These are phyloP conservation scores for Ophiocordyceps camponoti-leonardi DNA, from an alignment of 2,329 filamentous ascomycete species.

Conservation along the genomic window DNA sequence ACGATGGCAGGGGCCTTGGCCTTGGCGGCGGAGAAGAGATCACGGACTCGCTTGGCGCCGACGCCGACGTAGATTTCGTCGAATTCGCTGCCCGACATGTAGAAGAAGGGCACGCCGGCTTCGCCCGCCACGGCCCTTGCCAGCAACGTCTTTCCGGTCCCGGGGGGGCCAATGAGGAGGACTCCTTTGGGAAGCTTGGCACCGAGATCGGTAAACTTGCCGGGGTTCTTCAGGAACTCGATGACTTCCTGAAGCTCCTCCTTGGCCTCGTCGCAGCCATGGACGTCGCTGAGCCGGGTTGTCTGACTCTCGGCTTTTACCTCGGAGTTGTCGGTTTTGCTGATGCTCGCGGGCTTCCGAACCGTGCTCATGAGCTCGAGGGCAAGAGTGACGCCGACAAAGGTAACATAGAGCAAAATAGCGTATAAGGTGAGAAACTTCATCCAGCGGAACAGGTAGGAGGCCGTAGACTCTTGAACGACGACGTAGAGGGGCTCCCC, in stretches of 20 bases:
- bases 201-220: slow-evolving; percentile 83
- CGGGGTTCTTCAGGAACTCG: slow-evolving; percentile 85
- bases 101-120: slow-evolving; percentile 96
- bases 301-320: slow-evolving; percentile 87
- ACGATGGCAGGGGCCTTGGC: slow-evolving; percentile 81
- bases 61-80: slow-evolving; percentile 98
- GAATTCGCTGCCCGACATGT: slow-evolving; percentile 98
- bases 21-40: slow-evolving; percentile 73
- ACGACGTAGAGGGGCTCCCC: slow-evolving; percentile 86
- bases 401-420: slow-evolving; percentile 60
- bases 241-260: slow-evolving; percentile 95
- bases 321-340: slow-evolving; percentile 53
- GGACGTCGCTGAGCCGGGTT: slow-evolving; percentile 81
- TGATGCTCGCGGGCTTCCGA: slow-evolving; percentile 54
- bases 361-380: slow-evolving; percentile 67
- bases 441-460: slow-evolving; percentile 74
- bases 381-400: slow-evolving; percentile 65
- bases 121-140: slow-evolving; percentile 92
- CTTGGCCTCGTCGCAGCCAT: slow-evolving; percentile 95
- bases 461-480: slow-evolving; percentile 74
- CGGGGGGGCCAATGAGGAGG: slow-evolving; percentile 82
- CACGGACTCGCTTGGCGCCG: slow-evolving; percentile 86
- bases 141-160: slow-evolving; percentile 92
- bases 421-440: slow-evolving; percentile 70
- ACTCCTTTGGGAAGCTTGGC: slow-evolving; percentile 96